Percentiles rank a stretch among this genome's conserved stretches.
These are phyloP conservation scores for Picea abies DNA, from an alignment of 83 land plant genomes.

Conservation along the genomic window DNA sequence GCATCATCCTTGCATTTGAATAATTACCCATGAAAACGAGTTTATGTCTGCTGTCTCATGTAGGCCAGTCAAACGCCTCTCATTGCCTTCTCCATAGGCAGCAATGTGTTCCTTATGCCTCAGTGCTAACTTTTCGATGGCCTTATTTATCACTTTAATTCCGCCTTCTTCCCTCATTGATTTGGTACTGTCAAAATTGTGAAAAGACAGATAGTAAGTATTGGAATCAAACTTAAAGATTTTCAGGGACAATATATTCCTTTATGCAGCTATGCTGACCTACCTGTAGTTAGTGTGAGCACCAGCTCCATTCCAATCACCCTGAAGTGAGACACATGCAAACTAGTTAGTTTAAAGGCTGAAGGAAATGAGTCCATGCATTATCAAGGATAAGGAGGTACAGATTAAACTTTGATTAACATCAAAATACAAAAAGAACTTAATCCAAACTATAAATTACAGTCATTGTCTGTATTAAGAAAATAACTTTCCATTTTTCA, in stretches of 20 bases:
- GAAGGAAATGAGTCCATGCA: too few species aligned
- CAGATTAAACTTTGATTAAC: too few species aligned
- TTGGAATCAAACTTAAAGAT: not conserved
- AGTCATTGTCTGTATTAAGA: too few species aligned
- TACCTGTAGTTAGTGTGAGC: conserved; percentile 65
- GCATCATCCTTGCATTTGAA: not conserved
- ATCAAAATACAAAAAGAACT: too few species aligned
- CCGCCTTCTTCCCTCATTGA: conserved; percentile 49
- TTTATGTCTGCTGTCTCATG: conserved; percentile 74
- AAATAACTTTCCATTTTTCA: too few species aligned
- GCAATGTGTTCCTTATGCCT: conserved; percentile 54
- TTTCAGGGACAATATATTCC: not conserved
- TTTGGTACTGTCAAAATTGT: conserved; percentile 37
- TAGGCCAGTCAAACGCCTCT: conserved; percentile 46
- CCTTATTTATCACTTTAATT: conserved; percentile 42
- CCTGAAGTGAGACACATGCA: too few species aligned
- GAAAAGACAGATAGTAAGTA: not conserved
- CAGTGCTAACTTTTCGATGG: conserved; percentile 37
- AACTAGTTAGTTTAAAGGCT: too few species aligned
- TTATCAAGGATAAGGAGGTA: too few species aligned
- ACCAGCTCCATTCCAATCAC: too few species aligned
- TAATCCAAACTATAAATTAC: too few species aligned
- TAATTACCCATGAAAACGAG: conserved; percentile 59
- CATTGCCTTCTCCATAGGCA: conserved; percentile 54
- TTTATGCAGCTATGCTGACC: not conserved